phyloP scores from a whole-genome alignment of 495 filamentous ascomycete genomes.

The Chaetomidium leptoderma region DNA sequence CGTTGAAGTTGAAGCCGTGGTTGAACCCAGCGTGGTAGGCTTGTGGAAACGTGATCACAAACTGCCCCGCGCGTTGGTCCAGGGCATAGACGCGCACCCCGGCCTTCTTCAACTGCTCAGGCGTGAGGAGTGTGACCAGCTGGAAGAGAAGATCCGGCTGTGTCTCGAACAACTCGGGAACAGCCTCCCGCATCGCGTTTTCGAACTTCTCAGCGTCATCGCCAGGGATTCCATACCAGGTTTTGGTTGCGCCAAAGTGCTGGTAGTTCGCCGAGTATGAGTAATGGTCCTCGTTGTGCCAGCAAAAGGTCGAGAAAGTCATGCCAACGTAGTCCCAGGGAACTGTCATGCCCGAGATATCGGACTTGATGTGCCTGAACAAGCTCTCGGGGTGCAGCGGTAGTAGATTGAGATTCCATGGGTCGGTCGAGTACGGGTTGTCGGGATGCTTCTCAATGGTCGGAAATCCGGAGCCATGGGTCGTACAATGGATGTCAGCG shows the following conservation, averaged over 20 bases:
- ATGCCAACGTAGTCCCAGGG: conserved; percentile 99
- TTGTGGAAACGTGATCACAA: conserved; percentile 92
- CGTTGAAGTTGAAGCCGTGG: conserved; percentile 98
- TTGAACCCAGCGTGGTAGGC: conserved; percentile 94
- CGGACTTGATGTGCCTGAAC: conserved; percentile 94
- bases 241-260: conserved; percentile 97
- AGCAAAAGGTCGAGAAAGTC: conserved; percentile 99
- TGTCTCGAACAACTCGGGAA: conserved; percentile 93
- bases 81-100: conserved; percentile 89
- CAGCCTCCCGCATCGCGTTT: conserved; percentile 87
- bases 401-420: conserved; percentile 95
- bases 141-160: conserved; percentile 97
- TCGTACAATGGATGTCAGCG: conserved; percentile 97
- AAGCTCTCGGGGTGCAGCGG: conserved; percentile 88
- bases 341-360: conserved; percentile 99
- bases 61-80: conserved; percentile 92
- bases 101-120: conserved; percentile 90
- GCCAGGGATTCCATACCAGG: conserved; percentile 97
- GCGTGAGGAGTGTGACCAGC: conserved; percentile 87
- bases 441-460: conserved; percentile 88
- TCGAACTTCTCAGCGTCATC: conserved; percentile 93
- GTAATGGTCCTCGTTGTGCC: conserved; percentile 99
- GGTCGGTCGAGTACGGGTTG: conserved; percentile 78
- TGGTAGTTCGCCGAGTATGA: conserved; percentile 98
- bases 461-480: conserved; percentile 95